Conservation (phyloP, 345 rosid genomes). For the Gossypium bickii region DNA sequence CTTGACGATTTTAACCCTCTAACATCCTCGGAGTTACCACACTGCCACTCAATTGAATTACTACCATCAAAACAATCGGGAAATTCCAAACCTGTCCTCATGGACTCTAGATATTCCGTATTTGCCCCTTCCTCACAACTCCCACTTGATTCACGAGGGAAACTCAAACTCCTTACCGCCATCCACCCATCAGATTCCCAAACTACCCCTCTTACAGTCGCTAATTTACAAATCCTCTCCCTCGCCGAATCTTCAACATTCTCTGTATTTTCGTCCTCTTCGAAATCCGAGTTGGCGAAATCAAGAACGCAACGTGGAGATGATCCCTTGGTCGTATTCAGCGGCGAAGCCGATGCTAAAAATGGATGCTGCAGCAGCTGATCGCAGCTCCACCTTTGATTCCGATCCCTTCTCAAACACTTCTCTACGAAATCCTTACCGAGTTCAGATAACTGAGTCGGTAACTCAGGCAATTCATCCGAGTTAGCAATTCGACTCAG, state of each 20-base stretch:
- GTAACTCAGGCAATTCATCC: constrained; percentile 41
- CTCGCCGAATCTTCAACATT: constrained; percentile 15
- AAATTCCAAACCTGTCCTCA: constrained; percentile 13
- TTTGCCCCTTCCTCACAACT: constrained; percentile 14
- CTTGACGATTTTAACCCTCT: constrained; percentile 5
- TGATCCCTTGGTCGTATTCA: constrained; percentile 21
- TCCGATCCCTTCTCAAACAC: constrained; percentile 50
- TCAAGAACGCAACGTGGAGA: constrained; percentile 80
- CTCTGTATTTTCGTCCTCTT: constrained; percentile 18
- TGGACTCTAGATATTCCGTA: constrained; percentile 18
- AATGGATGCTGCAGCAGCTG: constrained; percentile 65
- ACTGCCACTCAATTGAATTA: constrained; percentile 5
- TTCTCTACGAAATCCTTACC: constrained; percentile 60
- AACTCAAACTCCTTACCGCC: constrained; percentile 29
- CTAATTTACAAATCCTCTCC: constrained; percentile 41
- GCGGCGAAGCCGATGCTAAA: constrained; percentile 30
- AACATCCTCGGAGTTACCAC: not conserved
- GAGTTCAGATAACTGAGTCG: constrained; percentile 39
- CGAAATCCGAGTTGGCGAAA: constrained; percentile 49
- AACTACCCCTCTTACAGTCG: constrained; percentile 26
- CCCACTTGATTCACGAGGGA: not conserved
- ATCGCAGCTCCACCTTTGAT: constrained; percentile 66
- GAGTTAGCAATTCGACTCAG: constrained; percentile 59
- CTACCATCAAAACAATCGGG: not conserved
- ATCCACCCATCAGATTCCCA: constrained; percentile 67